Base-by-base conservation (phyloP, 2,329 filamentous ascomycete species). In the Ascochyta lentis region DNA sequence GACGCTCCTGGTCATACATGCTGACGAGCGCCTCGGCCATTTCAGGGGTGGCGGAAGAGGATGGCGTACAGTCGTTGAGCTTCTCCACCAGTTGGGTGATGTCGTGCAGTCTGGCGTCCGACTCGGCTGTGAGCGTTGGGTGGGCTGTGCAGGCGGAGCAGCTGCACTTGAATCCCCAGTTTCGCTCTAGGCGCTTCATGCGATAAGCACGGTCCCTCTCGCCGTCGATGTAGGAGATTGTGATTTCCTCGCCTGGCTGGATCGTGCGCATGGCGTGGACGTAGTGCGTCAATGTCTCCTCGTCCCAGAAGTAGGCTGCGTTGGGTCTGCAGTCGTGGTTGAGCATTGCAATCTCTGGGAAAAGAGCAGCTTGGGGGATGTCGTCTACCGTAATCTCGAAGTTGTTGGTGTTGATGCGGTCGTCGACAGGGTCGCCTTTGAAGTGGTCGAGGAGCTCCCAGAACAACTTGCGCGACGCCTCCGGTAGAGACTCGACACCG, bases 191-290 rank as follows among this genome's bases (percentile, higher is more conserved):
- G 16, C 71, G 63, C 1, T 49, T 55, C 60, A 76, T 68, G 27
- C 78, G 71, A 19, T 63, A 64, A 1, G 58, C 59, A 1, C 73
- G 64, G 6, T 58, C 50, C 16, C 65, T 60, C 49, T 77, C 72
- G 38, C 75, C 72, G 58, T 77, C 73, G 23, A 77, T 71, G 54
- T 79, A 80, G 5, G 77, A 77, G 50, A 79, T 78, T 0, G 72
- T 78, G 34, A 80, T 76, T 52, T 80, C 77, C 53, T 78, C 71
- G 45, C 76, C 76, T 0, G 72, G 65, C 24, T 65, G 59, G 42
- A 78, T 76, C n/a, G 70, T 68, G 29, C 72, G 64, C 13, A 74
- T 71, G 1, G 76, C 77, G 40, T 78, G 73, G 6, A 78, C 74
- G 49, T 75, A 70, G 48, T 79, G 77, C 13, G 71, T 75, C 42